phyloP scores from a whole-genome alignment of 2,329 filamentous ascomycete genomes.

The Fusarium annulatum region DNA sequence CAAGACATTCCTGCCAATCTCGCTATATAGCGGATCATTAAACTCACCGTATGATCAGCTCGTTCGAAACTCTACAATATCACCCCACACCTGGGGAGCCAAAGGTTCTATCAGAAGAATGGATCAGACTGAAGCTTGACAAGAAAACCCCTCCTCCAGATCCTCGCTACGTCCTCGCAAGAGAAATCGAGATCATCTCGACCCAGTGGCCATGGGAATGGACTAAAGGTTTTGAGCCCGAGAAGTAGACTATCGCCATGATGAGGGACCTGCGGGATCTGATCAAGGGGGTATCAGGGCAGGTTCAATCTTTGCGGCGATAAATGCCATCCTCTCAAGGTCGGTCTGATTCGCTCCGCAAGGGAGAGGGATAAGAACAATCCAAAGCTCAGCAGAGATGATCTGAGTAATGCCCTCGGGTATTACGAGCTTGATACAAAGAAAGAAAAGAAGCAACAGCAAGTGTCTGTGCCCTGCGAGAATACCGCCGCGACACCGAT shows the following conservation, averaged over 20 bases:
- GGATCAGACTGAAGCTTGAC: not conserved
- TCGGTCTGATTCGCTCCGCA: fast-evolving
- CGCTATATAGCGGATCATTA: not conserved
- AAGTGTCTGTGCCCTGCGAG: not conserved
- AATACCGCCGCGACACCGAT: not conserved
- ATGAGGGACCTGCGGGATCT: not conserved
- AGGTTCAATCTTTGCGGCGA: not conserved
- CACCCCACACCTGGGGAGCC: too few relatives aligned
- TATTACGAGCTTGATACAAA: not conserved
- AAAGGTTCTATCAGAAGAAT: not conserved
- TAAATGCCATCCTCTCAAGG: not conserved
- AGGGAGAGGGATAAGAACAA: not conserved
- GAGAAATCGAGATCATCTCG: not conserved
- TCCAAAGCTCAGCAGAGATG: not conserved
- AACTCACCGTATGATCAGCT: not conserved
- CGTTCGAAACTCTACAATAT: too few relatives aligned
- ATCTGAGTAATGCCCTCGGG: not conserved
- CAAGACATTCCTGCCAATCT: not conserved
- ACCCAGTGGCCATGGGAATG: not conserved
- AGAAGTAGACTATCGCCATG: not conserved
- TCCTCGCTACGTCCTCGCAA: not conserved
- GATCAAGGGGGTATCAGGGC: not conserved
- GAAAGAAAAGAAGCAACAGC: not conserved
- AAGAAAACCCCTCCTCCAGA: not conserved
- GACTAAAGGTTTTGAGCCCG: not conserved